phyloP scores from a whole-genome alignment of 2,329 filamentous ascomycete genomes.

The Diplocarpon rosae region DNA sequence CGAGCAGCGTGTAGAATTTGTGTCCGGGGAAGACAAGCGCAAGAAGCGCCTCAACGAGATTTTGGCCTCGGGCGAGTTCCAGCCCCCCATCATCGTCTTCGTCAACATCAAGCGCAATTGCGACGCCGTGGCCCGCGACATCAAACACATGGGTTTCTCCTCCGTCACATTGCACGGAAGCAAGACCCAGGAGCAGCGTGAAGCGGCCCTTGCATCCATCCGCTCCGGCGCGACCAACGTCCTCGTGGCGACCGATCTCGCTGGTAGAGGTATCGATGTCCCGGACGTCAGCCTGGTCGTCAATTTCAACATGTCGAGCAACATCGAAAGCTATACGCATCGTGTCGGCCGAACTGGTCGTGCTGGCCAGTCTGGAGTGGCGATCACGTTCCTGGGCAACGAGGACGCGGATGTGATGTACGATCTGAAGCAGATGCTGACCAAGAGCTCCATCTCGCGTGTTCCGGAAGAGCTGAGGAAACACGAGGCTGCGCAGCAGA shows the following conservation, averaged over 20 bases:
- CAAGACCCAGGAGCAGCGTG: constrained; percentile 97
- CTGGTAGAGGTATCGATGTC: constrained; percentile 95
- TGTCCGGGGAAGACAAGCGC: constrained; percentile 83
- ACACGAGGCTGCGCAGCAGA: constrained; percentile 86
- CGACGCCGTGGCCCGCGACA: constrained; percentile 86
- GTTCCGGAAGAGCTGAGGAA: constrained; percentile 85
- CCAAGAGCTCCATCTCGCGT: constrained; percentile 76
- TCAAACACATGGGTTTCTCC: constrained; percentile 86
- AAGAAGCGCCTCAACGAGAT: constrained; percentile 96
- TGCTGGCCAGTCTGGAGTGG: constrained; percentile 92
- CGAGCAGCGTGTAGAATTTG: constrained; percentile 90
- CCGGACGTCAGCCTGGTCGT: constrained; percentile 86
- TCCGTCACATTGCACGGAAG: constrained; percentile 85
- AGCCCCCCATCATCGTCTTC: constrained; percentile 92
- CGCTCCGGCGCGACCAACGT: constrained; percentile 73
- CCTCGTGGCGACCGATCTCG: constrained; percentile 89
- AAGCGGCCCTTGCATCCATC: constrained; percentile 78
- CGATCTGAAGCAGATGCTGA: constrained; percentile 90
- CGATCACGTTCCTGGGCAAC: constrained; percentile 86
- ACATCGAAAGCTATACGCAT: constrained; percentile 93
- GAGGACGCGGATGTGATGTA: constrained; percentile 89
- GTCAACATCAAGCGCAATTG: constrained; percentile 99
- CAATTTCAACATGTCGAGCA: constrained; percentile 97
- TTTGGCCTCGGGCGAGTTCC: constrained; percentile 67
- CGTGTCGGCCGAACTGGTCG: constrained; percentile 93